Evolutionary conservation across 108 stramenopile genomes (phyloP).

Genomic region (Conticribra weissflogii): DNA sequence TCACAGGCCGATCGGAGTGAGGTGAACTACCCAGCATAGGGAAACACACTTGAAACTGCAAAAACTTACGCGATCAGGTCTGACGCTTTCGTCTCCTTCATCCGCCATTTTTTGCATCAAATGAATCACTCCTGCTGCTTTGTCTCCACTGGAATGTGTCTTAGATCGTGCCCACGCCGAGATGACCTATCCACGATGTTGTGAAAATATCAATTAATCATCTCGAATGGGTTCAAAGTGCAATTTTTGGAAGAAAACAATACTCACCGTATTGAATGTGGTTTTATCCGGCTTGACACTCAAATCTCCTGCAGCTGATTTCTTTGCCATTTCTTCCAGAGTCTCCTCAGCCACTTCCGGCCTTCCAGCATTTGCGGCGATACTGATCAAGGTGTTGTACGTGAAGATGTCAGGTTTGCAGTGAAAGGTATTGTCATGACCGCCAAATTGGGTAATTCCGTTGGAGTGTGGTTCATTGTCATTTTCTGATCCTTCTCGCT

Average conservation of each 20-base stretch:
- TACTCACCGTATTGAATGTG: constrained; percentile 45
- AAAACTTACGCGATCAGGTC: constrained; percentile 40
- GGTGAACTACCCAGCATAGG: too few relatives aligned
- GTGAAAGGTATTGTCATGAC: constrained; percentile 5
- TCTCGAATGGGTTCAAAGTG: too few relatives aligned
- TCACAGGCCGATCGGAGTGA: too few relatives aligned
- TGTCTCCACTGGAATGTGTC: neutral
- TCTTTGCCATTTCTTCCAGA: constrained; percentile 40
- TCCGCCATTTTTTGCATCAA: constrained; percentile 44
- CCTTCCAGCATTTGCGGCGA: constrained; percentile 30
- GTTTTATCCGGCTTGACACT: constrained; percentile 34
- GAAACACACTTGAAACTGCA: neutral
- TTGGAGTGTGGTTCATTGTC: neutral
- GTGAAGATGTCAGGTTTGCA: constrained; percentile 47
- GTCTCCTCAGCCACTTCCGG: constrained; percentile 39
- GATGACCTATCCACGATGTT: constrained; percentile 39
- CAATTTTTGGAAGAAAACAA: neutral
- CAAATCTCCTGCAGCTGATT: constrained; percentile 10
- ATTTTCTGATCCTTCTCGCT: constrained; percentile 6
- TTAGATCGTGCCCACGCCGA: constrained; percentile 44
- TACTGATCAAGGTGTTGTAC: constrained; percentile 49
- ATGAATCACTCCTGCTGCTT: constrained; percentile 33
- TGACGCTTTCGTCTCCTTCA: constrained; percentile 29
- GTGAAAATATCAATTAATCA: too few relatives aligned
- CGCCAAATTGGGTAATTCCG: too few relatives aligned